A percentile compares a stretch with the other conserved stretches of the same genome.
Evolutionary conservation across 495 filamentous ascomycete genomes (phyloP).

Genomic region (Penicillium dipodomyicola): DNA sequence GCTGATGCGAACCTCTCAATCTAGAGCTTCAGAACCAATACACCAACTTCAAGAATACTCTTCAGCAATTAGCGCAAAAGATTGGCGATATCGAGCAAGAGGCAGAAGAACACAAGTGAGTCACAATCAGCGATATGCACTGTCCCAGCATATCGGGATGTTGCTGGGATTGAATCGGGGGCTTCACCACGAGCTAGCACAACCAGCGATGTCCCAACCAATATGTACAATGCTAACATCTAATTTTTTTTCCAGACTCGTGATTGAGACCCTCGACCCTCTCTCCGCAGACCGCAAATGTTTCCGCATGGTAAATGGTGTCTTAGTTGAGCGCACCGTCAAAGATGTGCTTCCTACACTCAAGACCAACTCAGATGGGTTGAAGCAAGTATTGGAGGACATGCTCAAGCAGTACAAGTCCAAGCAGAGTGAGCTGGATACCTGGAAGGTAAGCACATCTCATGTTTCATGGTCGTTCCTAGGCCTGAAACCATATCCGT

Average conservation of each 20-base stretch:
- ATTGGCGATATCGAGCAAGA: slow-evolving; percentile 97
- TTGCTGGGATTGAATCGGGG: not conserved
- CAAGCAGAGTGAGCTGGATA: slow-evolving; percentile 93
- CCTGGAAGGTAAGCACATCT: slow-evolving; percentile 81
- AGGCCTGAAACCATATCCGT: not conserved
- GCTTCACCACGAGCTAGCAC: not conserved
- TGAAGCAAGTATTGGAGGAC: slow-evolving; percentile 95
- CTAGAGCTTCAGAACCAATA: slow-evolving; percentile 92
- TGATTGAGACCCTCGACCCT: slow-evolving; percentile 88
- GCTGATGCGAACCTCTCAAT: slow-evolving; percentile 20
- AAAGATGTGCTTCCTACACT: slow-evolving; percentile 86
- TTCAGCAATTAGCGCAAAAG: slow-evolving; percentile 91
- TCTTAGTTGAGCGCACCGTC: slow-evolving; percentile 90
- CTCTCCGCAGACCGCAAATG: slow-evolving; percentile 87
- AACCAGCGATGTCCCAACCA: not conserved
- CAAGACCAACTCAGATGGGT: slow-evolving; percentile 88
- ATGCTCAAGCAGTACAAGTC: slow-evolving; percentile 94
- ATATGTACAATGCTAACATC: slow-evolving; percentile 16
- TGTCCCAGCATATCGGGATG: not conserved
- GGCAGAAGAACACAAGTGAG: slow-evolving; percentile 95
- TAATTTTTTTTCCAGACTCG: slow-evolving; percentile 60
- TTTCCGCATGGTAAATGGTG: slow-evolving; percentile 98
- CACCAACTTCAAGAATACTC: slow-evolving; percentile 89
- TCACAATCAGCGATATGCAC: slow-evolving; percentile 5
- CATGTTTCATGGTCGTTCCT: not conserved